A percentile compares a stretch with the other conserved stretches of the same genome.
Evolutionary conservation across 495 filamentous ascomycete species (phyloP).

Genomic region (Penicillium lagena): DNA sequence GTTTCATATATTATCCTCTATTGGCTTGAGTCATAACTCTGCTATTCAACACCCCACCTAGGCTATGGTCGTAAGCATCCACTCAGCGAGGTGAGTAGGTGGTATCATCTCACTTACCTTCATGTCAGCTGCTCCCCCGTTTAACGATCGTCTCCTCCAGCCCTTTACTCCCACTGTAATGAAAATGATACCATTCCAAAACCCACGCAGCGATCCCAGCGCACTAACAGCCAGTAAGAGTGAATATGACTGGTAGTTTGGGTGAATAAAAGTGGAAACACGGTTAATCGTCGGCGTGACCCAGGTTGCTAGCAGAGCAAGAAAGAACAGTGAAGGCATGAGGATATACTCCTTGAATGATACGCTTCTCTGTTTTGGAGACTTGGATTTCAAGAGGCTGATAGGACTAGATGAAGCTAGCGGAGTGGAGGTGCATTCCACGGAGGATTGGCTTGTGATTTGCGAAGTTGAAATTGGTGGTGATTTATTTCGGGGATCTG

Average conservation of each 20-base stretch:
- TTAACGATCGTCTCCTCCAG: constrained; percentile 17
- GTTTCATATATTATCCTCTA: no score
- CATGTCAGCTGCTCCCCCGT: not conserved
- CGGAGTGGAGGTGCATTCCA: constrained; percentile 1
- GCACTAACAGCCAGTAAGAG: constrained; percentile 32
- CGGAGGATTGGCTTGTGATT: constrained; percentile 5
- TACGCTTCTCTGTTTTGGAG: constrained; percentile 19
- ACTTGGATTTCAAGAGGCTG: not conserved
- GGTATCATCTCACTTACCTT: not conserved
- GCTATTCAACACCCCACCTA: no score
- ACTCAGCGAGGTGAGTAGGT: no score
- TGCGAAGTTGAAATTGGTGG: not conserved
- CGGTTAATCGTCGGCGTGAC: constrained; percentile 36
- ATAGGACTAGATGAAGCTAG: not conserved
- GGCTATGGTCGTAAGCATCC: no score
- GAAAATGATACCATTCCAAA: constrained; percentile 45
- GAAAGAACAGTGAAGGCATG: constrained; percentile 44
- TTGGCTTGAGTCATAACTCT: no score
- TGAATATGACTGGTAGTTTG: constrained; percentile 21
- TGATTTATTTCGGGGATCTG: constrained; percentile 1
- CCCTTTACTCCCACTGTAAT: constrained; percentile 33
- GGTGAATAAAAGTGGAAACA: constrained; percentile 31
- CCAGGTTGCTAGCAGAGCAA: constrained; percentile 39
- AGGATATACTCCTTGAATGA: constrained; percentile 41
- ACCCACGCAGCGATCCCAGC: constrained; percentile 36